Evolutionary conservation across 768 basidiomycete species (phyloP), one percentile per base, ranked within the genome.

Genomic region (Russula olivacea): DNA sequence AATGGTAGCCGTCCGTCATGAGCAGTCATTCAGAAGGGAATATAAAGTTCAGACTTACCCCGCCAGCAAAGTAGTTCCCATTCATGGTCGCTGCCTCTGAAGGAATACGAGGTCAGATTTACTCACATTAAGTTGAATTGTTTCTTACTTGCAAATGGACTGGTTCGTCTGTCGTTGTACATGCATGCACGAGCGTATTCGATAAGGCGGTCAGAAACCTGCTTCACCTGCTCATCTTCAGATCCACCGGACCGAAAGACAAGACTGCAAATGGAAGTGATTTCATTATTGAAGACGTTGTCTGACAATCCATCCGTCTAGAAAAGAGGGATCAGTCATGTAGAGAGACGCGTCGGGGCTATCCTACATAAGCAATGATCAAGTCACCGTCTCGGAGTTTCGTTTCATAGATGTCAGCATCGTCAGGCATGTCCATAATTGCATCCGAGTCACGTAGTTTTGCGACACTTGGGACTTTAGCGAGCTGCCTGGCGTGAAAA

Each of bases 111-210:
- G 11, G 43, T 55, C 28, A 61, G 40, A 50, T 14, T 28, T 65
- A 41, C 15, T n/a, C 41, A n/a, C 23, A 25, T 4, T 2, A 40
- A 2, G 43, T 15, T 53, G 8, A 53, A 53, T 41, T 34, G 25
- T 28, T 8, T 76, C 85, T 69, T 71, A 83, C 87, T 81, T 74
- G 89, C 84, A 68, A 92, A 93, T 2, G 91, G 91, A 72, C 86
- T 89, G 34, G 82, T 77, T 68, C 85, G 76, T 58, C 75, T 78
- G 64, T 79, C 81, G 69, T 83, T 85, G 63, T 74, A 76, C 91
- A 93, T 92, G 70, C 87, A 89, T 30, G 76, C 73, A 63, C 77
- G 79, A 3, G 91, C 81, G 68, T 88, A 87, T 38, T 86, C 80
- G 3, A 91, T 83, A 55, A 91, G 76, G 23, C 84, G 81, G 68